Percentiles rank a stretch among this genome's conserved stretches.
These are phyloP conservation scores for Oenanthe javanica DNA, from an alignment of 140 eudicot species.

Conservation along the genomic window DNA sequence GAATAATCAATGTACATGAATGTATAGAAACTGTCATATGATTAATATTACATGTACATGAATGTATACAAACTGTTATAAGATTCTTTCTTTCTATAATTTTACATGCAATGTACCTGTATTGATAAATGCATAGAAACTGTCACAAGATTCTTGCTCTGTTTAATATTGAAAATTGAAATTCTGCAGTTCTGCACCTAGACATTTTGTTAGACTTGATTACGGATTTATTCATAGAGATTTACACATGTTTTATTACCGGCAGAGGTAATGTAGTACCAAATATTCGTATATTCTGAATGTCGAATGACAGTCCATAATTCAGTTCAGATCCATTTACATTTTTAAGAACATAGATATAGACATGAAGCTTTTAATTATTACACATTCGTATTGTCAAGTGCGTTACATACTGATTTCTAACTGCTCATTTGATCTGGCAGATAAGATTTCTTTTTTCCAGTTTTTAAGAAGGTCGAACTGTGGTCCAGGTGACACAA, in stretches of 20 bases:
- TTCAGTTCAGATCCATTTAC: not conserved
- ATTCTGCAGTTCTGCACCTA: not conserved
- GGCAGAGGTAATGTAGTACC: not conserved
- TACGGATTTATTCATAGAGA: not conserved
- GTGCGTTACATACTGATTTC: slow-evolving; percentile 29
- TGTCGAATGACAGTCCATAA: not conserved
- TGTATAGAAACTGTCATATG: not conserved
- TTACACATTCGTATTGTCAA: slow-evolving; percentile 13
- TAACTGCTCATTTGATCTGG: slow-evolving; percentile 29
- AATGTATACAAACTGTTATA: not conserved
- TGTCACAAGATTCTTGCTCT: not conserved
- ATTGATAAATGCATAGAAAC: not conserved
- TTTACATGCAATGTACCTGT: not conserved
- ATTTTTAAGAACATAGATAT: not conserved
- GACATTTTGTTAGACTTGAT: not conserved
- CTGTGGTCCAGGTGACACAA: slow-evolving; percentile 34
- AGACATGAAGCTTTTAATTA: slow-evolving; percentile 10
- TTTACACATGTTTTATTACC: not conserved
- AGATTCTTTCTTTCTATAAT: not conserved
- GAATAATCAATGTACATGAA: not conserved
- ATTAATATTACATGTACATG: not conserved
- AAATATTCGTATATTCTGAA: not conserved
- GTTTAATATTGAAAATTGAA: not conserved
- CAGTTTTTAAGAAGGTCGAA: slow-evolving; percentile 13
- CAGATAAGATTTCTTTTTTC: slow-evolving; percentile 33